Percentiles rank a stretch among this genome's conserved stretches.
phyloP scores from a whole-genome alignment of 1,284 basidiomycete species.

The Tilletiopsis washingtonensis region DNA sequence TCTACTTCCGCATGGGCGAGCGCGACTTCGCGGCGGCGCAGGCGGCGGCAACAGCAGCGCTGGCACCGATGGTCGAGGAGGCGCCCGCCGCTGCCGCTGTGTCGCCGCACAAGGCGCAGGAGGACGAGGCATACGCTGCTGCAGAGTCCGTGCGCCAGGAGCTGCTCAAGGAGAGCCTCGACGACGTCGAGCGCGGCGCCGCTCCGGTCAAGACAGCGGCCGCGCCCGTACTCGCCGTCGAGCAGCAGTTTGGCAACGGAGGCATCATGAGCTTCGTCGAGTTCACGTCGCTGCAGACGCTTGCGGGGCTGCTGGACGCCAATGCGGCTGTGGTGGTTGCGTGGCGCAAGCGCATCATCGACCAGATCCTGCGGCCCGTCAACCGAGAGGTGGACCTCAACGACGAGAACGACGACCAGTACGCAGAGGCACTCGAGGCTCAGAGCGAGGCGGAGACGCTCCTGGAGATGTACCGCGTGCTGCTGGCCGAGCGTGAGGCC shows the following conservation, averaged over 20 bases:
- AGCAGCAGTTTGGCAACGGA: not conserved
- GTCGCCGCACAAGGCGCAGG: no score
- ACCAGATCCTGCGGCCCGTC: constrained; percentile 24
- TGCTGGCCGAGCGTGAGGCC: constrained; percentile 36
- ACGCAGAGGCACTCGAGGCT: constrained; percentile 40
- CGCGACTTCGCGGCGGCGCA: no score
- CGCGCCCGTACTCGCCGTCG: not conserved
- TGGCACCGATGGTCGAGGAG: no score
- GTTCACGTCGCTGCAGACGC: no score
- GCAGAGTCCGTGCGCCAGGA: constrained; percentile 33
- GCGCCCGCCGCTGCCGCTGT: no score
- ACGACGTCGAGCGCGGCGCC: constrained; percentile 16
- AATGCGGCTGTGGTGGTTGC: constrained; percentile 24
- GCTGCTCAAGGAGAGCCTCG: constrained; percentile 24
- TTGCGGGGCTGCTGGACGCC: constrained; percentile 13
- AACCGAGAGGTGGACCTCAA: constrained; percentile 39
- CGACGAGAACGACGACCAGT: constrained; percentile 40
- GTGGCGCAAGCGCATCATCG: constrained; percentile 29
- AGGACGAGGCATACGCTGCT: constrained; percentile 30
- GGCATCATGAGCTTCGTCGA: no score
- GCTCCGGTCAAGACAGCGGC: not conserved
- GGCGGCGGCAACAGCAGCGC: no score
- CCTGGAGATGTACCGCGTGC: constrained; percentile 40
- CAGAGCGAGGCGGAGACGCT: constrained; percentile 41
- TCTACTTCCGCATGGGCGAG: constrained; percentile 37